These are phyloP conservation scores for Magnusiomyces paraingens DNA, from an alignment of 1,139 yeast species.

Conservation along the genomic window DNA sequence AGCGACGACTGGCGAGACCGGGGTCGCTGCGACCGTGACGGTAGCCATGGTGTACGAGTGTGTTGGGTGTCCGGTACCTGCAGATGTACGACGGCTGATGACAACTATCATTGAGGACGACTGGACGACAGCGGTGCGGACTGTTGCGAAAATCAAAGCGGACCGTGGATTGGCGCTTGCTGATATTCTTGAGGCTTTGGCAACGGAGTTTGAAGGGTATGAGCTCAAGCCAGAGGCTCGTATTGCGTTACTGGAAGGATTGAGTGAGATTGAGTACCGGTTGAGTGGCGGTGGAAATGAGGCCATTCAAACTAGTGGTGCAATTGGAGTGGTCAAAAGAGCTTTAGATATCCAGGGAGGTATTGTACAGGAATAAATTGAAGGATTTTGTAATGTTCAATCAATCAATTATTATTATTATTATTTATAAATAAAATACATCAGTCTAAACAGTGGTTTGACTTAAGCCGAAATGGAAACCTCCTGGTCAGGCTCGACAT, in stretches of 20 bases:
- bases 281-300: slow-evolving; percentile 91
- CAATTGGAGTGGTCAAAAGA: slow-evolving; percentile 76
- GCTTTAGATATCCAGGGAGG: slow-evolving; percentile 37
- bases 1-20: slow-evolving; percentile 24
- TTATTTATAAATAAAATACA: no score
- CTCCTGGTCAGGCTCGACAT: slow-evolving; percentile 31
- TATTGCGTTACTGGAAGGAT: slow-evolving; percentile 55
- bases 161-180: slow-evolving; percentile 82
- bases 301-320: slow-evolving; percentile 82
- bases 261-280: slow-evolving; percentile 85
- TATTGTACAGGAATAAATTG: no score
- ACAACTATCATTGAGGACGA: slow-evolving; percentile 78
- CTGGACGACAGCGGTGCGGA: slow-evolving; percentile 71
- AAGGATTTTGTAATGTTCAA: neutral
- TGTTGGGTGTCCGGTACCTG: slow-evolving; percentile 92
- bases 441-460: no score
- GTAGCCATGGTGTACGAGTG: slow-evolving; percentile 82
- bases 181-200: slow-evolving; percentile 73
- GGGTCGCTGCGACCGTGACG: slow-evolving; percentile 47
- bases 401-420: no score
- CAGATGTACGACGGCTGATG: slow-evolving; percentile 67
- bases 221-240: slow-evolving; percentile 61
- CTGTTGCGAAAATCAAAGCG: slow-evolving; percentile 56
- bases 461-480: slow-evolving; percentile 16
- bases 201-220: slow-evolving; percentile 58